Evolutionary conservation across 2,329 filamentous ascomycete species (phyloP).

Genomic region (Epicoccum nigrum): DNA sequence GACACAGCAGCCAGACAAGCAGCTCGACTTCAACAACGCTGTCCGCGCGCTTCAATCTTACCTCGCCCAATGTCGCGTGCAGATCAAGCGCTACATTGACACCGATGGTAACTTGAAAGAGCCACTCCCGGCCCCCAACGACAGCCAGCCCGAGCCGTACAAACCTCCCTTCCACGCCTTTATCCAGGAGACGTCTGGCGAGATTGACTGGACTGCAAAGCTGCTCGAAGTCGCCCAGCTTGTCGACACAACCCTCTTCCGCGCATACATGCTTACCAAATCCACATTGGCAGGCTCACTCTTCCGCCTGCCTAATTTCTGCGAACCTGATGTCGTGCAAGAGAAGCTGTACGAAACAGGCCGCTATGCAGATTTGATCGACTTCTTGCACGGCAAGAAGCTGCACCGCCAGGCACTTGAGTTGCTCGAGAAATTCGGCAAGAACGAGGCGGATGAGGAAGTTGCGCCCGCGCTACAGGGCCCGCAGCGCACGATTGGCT

Average conservation of each 20-base stretch:
- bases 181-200: slow-evolving; percentile 40
- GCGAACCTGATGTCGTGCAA: slow-evolving; percentile 93
- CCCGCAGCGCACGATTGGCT: slow-evolving; percentile 81
- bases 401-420: slow-evolving; percentile 87
- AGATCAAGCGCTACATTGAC: slow-evolving; percentile 66
- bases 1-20: slow-evolving; percentile 54
- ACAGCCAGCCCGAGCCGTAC: slow-evolving; percentile 45
- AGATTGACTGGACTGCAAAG: slow-evolving; percentile 68
- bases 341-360: slow-evolving; percentile 87
- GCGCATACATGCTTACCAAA: slow-evolving; percentile 90
- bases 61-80: slow-evolving; percentile 79
- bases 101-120: slow-evolving; percentile 65
- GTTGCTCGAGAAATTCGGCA: slow-evolving; percentile 80
- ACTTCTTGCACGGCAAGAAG: slow-evolving; percentile 95
- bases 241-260: slow-evolving; percentile 93
- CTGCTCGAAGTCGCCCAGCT: slow-evolving; percentile 78
- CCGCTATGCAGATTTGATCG: slow-evolving; percentile 92
- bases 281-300: slow-evolving; percentile 85
- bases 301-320: slow-evolving; percentile 96
- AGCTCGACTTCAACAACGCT: slow-evolving; percentile 73
- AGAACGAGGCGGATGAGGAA: slow-evolving; percentile 54
- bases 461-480: slow-evolving; percentile 69
- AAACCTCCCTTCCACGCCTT: slow-evolving; percentile 54
- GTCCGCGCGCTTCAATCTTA: slow-evolving; percentile 86
- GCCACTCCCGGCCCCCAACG: slow-evolving; percentile 57